Conservation (phyloP, 352 stramenopile genomes). For the Globisporangium cederbergense region DNA sequence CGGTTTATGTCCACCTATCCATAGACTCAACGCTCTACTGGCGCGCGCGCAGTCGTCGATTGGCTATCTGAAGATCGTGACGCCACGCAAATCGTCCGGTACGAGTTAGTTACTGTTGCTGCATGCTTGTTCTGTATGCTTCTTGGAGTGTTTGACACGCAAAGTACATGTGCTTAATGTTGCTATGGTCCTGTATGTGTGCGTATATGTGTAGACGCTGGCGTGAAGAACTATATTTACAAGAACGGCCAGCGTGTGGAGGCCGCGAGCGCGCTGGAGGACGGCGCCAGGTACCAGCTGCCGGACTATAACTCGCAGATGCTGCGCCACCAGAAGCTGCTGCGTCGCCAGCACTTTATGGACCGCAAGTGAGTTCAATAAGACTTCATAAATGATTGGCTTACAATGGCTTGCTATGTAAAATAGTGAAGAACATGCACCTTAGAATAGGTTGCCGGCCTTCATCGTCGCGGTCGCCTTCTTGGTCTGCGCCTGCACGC, state of each 20-base stretch:
- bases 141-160: not conserved
- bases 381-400: no score
- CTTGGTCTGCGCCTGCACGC: conserved; percentile 70
- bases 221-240: conserved; percentile 80
- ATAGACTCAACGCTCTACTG: conserved; percentile 60
- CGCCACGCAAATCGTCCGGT: conserved; percentile 58
- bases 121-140: no score
- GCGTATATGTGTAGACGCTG: conserved; percentile 31
- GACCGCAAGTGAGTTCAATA: conserved; percentile 51
- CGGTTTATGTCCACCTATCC: not conserved
- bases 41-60: conserved; percentile 81
- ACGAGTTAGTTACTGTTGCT: conserved; percentile 8
- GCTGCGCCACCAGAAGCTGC: conserved; percentile 67
- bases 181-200: not conserved
- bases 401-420: not conserved
- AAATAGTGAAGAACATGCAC: conserved; percentile 1
- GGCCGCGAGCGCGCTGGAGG: conserved; percentile 31
- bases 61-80: conserved; percentile 85
- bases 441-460: conserved; percentile 44
- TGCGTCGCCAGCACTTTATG: conserved; percentile 86
- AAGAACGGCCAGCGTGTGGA: conserved; percentile 75
- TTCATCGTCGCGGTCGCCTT: conserved; percentile 43
- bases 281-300: conserved; percentile 67
- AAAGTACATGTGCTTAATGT: not conserved
- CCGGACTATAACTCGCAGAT: conserved; percentile 70